These are phyloP conservation scores for Calonectria naviculata DNA, from an alignment of 2,329 filamentous ascomycete species.

Conservation along the genomic window DNA sequence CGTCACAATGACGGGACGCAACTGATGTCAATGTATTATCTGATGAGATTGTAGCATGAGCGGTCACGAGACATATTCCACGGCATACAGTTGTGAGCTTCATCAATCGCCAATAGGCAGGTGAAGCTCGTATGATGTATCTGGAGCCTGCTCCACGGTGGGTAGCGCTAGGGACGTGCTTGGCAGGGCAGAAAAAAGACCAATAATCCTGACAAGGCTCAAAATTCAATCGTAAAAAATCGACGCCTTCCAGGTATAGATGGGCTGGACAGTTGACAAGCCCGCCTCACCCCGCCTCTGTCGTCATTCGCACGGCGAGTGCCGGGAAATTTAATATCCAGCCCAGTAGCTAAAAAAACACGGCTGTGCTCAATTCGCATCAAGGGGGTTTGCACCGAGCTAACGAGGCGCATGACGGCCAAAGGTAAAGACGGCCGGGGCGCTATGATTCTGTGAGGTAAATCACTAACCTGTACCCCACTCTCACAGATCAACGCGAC, in stretches of 20 bases:
- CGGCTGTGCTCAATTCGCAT: not conserved
- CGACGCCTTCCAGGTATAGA: not conserved
- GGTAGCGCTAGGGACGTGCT: not conserved
- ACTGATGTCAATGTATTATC: not conserved
- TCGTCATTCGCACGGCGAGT: not conserved
- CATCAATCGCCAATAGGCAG: not conserved
- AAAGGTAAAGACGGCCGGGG: not conserved
- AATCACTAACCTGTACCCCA: not conserved
- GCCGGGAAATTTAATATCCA: conserved; percentile 6
- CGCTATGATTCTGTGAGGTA: not conserved
- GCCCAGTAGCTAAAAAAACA: not conserved
- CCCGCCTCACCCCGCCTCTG: not conserved
- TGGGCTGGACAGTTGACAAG: not conserved
- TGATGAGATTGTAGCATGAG: not conserved
- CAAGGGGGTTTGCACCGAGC: not conserved
- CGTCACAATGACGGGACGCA: not conserved
- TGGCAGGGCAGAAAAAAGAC: not conserved
- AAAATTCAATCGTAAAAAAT: not conserved
- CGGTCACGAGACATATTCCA: not conserved
- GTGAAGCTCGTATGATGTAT: not conserved
- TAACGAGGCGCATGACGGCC: not conserved
- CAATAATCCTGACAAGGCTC: not conserved
- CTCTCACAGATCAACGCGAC: not conserved
- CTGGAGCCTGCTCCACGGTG: not conserved
- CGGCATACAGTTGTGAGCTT: not conserved